phyloP scores from a whole-genome alignment of 164 flowering plant genomes.

The Umbellularia californica region DNA sequence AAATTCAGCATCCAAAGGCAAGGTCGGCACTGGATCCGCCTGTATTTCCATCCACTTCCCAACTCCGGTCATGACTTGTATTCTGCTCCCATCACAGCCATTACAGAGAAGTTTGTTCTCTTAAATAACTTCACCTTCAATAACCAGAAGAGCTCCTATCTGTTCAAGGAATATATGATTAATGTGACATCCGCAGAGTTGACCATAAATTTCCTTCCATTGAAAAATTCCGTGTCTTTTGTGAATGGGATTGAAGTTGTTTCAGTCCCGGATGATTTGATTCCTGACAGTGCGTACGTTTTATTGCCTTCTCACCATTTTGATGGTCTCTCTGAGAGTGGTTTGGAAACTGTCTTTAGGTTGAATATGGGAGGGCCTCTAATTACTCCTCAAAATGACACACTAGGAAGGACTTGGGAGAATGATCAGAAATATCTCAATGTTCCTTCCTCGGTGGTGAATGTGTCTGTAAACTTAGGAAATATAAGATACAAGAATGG shows the following conservation, averaged over 20 bases:
- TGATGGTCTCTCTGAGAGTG: slow-evolving; percentile 21
- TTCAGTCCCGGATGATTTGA: slow-evolving; percentile 30
- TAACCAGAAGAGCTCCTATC: slow-evolving; percentile 18
- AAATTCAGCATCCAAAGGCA: slow-evolving; percentile 20
- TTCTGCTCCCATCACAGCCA: slow-evolving; percentile 23
- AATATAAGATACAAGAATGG: slow-evolving; percentile 28
- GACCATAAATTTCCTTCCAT: slow-evolving; percentile 23
- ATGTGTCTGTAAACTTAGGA: slow-evolving; percentile 14
- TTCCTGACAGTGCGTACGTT: slow-evolving; percentile 22
- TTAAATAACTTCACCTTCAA: slow-evolving; percentile 26
- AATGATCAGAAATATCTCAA: slow-evolving; percentile 30
- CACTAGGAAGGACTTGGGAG: slow-evolving; percentile 41
- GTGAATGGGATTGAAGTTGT: slow-evolving; percentile 38
- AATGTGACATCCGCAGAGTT: slow-evolving; percentile 26
- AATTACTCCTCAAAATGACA: slow-evolving; percentile 32
- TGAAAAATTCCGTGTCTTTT: slow-evolving; percentile 25
- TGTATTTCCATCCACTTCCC: slow-evolving; percentile 26
- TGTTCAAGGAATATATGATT: slow-evolving; percentile 31
- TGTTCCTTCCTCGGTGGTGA: slow-evolving; percentile 23
- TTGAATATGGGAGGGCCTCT: slow-evolving; percentile 42
- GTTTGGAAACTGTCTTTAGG: slow-evolving; percentile 30
- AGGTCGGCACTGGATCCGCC: slow-evolving; percentile 35
- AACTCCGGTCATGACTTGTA: slow-evolving; percentile 15
- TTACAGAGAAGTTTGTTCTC: slow-evolving; percentile 26
- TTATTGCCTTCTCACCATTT: slow-evolving; percentile 16